phyloP scores from a whole-genome alignment of 352 stramenopile species.

The Pythium angustatum region DNA sequence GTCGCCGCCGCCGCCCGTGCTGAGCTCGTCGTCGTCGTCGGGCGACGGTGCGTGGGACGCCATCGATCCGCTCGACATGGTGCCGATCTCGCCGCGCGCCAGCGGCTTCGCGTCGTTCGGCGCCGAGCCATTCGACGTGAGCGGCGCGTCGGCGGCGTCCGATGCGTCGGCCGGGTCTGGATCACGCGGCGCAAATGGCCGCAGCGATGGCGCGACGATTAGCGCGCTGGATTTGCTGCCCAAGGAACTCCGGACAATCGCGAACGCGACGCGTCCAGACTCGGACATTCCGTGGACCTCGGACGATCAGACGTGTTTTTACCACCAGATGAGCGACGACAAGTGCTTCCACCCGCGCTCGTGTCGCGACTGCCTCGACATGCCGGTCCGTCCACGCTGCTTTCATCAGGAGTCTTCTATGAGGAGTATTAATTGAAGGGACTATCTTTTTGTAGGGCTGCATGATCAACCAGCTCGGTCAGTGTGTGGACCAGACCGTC shows the following conservation, averaged over 20 bases:
- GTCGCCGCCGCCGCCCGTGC: background rate
- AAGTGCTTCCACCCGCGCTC: slow-evolving; percentile 18
- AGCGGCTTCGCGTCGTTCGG: background rate
- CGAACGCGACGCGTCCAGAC: slow-evolving; percentile 15
- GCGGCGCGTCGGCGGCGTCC: background rate
- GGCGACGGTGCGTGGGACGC: slow-evolving; percentile 6
- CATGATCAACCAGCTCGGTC: slow-evolving; percentile 29
- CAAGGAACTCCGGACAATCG: slow-evolving; percentile 12
- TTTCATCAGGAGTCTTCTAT: background rate
- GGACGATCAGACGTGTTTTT: slow-evolving; percentile 19
- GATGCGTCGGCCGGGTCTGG: background rate
- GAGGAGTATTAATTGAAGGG: background rate
- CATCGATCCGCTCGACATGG: too few species aligned
- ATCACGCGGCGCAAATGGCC: background rate
- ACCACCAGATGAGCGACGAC: slow-evolving; percentile 20
- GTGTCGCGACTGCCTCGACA: slow-evolving; percentile 21
- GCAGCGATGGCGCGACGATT: slow-evolving; percentile 13
- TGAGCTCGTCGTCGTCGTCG: slow-evolving; percentile 14
- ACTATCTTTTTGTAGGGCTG: slow-evolving; percentile 22
- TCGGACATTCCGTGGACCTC: slow-evolving; percentile 20
- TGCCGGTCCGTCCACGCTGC: slow-evolving; percentile 6
- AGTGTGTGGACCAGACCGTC: slow-evolving; percentile 19
- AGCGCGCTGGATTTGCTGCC: slow-evolving; percentile 22
- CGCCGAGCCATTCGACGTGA: background rate
- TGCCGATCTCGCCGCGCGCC: background rate